A percentile compares a stretch with the other conserved stretches of the same genome.
phyloP scores from a whole-genome alignment of 805 yeast genomes.

The Kodamaea leandrae region DNA sequence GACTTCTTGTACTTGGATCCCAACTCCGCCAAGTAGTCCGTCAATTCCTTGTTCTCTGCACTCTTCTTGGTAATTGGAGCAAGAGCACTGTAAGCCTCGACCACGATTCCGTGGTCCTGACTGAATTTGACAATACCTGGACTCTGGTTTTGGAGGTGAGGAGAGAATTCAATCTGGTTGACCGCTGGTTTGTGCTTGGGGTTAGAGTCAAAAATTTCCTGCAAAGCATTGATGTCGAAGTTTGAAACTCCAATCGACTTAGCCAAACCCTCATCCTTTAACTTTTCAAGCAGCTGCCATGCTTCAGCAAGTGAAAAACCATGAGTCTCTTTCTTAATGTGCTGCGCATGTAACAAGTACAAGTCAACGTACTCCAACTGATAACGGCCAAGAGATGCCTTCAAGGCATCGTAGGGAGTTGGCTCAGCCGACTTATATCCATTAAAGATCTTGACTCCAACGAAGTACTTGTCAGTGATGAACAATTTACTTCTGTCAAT shows the following conservation, averaged over 20 bases:
- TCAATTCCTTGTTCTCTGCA: slow-evolving; percentile 52
- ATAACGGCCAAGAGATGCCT: slow-evolving; percentile 35
- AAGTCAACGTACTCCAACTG: slow-evolving; percentile 49
- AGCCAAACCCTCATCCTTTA: slow-evolving; percentile 62
- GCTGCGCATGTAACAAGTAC: slow-evolving; percentile 50
- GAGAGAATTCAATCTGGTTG: slow-evolving; percentile 88
- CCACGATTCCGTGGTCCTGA: slow-evolving; percentile 44
- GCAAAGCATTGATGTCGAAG: slow-evolving; percentile 64
- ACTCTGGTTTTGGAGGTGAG: slow-evolving; percentile 74
- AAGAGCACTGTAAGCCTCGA: slow-evolving; percentile 76
- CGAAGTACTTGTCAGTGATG: slow-evolving; percentile 57
- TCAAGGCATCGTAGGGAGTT: slow-evolving; percentile 45
- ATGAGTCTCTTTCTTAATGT: slow-evolving; percentile 26
- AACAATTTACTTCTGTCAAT: slow-evolving; percentile 44
- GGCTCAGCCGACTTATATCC: slow-evolving; percentile 11
- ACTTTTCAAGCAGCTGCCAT: slow-evolving; percentile 71
- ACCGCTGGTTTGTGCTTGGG: slow-evolving; percentile 70
- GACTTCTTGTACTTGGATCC: slow-evolving; percentile 54
- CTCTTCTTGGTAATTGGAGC: slow-evolving; percentile 77
- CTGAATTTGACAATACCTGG: slow-evolving; percentile 76
- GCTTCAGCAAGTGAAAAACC: slow-evolving; percentile 45
- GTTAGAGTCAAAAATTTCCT: slow-evolving; percentile 64
- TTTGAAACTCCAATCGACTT: slow-evolving; percentile 82
- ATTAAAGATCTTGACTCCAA: slow-evolving; percentile 21
- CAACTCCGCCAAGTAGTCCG: slow-evolving; percentile 49